Conservation (phyloP, 2,329 filamentous ascomycete genomes). For the Phoma sp. region DNA sequence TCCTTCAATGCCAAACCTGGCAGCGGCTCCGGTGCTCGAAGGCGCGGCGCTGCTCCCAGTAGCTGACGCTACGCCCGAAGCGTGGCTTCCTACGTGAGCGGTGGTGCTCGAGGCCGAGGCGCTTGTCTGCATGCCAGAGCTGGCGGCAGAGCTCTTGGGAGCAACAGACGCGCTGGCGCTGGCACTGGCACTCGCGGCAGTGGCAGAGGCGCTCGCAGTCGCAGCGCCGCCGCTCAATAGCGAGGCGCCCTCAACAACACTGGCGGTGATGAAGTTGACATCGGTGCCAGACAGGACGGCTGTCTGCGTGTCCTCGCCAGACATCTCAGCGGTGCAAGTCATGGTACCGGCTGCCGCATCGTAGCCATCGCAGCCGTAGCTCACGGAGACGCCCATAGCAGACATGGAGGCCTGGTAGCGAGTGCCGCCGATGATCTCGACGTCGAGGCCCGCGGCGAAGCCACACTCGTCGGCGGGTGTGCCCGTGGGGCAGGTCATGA, state of each 20-base stretch:
- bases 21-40: conserved; percentile 31
- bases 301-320: conserved; percentile 25
- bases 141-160: conserved; percentile 10
- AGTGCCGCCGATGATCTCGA: conserved; percentile 20
- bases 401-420: conserved; percentile 30
- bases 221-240: conserved; percentile 27
- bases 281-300: conserved; percentile 25
- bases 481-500: conserved; percentile 30
- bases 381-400: conserved; percentile 24
- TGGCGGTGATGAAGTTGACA: conserved; percentile 29
- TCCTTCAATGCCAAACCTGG: conserved; percentile 25
- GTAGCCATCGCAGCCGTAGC: conserved; percentile 33
- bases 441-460: conserved; percentile 29
- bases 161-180: conserved; percentile 8
- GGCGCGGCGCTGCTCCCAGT: conserved; percentile 15
- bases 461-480: conserved; percentile 31
- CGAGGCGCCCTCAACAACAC: conserved; percentile 30
- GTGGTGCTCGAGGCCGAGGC: conserved; percentile 14
- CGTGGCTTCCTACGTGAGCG: conserved; percentile 10
- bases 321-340: conserved; percentile 33
- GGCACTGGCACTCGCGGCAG: neutral
- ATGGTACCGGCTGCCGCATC: conserved; percentile 28
- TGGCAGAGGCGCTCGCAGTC: conserved; percentile 12
- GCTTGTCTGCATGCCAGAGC: conserved; percentile 14
- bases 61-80: conserved; percentile 8